Evolutionary conservation across 2,329 filamentous ascomycete genomes (phyloP).

Genomic region (Fragosphaeria purpurea): DNA sequence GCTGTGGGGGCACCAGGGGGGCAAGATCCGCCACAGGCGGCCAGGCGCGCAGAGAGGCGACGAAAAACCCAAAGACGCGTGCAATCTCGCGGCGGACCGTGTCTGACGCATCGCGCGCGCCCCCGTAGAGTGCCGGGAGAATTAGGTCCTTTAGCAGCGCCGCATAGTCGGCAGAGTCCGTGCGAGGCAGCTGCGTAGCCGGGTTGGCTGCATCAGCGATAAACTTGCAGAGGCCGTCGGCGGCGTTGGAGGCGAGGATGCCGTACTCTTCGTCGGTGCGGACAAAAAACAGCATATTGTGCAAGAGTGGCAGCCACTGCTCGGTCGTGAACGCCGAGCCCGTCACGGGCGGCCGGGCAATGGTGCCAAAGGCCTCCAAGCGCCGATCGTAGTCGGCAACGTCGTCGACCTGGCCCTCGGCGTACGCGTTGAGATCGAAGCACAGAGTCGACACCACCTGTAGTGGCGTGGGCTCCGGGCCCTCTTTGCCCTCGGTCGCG

Average conservation of each 20-base stretch:
- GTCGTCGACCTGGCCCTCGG: conserved; percentile 63
- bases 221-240: conserved; percentile 69
- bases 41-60: conserved; percentile 62
- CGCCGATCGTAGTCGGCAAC: conserved; percentile 73
- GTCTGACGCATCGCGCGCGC: conserved; percentile 70
- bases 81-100: conserved; percentile 76
- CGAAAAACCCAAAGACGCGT: conserved; percentile 66
- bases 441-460: conserved; percentile 60
- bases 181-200: conserved; percentile 16
- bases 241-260: conserved; percentile 69
- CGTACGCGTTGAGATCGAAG: conserved; percentile 70
- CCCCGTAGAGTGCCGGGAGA: conserved; percentile 65
- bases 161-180: conserved; percentile 35
- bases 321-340: conserved; percentile 45
- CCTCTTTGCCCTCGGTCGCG: conserved; percentile 22
- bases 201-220: conserved; percentile 51
- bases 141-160: conserved; percentile 54
- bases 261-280: conserved; percentile 80
- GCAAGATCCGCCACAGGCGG: conserved; percentile 63
- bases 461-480: conserved; percentile 23
- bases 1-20: conserved; percentile 46
- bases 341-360: conserved; percentile 52
- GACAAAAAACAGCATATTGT: conserved; percentile 84
- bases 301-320: conserved; percentile 80
- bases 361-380: conserved; percentile 61